Evolutionary conservation across 345 rosid genomes (phyloP).

Genomic region (Camelina neglecta): DNA sequence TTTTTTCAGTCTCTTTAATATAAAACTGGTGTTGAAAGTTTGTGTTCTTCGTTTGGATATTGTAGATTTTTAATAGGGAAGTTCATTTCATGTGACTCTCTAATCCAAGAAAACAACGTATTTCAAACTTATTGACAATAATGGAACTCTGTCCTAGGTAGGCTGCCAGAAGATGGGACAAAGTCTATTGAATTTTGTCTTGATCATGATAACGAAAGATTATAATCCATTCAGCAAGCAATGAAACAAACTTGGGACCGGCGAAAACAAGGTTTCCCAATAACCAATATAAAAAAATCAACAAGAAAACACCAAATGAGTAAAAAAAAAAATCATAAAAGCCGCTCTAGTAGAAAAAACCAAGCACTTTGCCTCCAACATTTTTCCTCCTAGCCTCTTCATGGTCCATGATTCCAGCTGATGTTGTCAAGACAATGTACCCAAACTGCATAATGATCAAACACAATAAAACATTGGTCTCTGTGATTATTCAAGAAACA

Average conservation of each 20-base stretch:
- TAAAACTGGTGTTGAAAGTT: neutral
- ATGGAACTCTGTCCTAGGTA: neutral
- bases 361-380: conserved; percentile 41
- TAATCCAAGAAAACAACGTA: neutral
- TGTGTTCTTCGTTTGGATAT: neutral
- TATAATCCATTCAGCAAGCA: too few relatives aligned
- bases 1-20: neutral
- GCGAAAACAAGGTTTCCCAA: neutral
- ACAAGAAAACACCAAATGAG: neutral
- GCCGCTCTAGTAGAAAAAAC: conserved; percentile 10
- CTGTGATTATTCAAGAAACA: too few relatives aligned
- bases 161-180: neutral
- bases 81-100: neutral
- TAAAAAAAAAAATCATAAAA: neutral
- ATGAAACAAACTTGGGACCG: neutral
- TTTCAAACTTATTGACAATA: neutral
- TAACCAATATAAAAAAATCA: neutral
- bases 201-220: too few relatives aligned
- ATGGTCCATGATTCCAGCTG: conserved; percentile 44
- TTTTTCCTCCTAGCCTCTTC: conserved; percentile 40
- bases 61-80: neutral
- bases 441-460: conserved; percentile 27
- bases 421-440: conserved; percentile 34
- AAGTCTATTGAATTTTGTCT: too few relatives aligned
- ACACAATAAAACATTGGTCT: neutral